A percentile compares a stretch with the other conserved stretches of the same genome.
phyloP scores from a whole-genome alignment of 441 rosid genomes.

The Metrosideros polymorpha region DNA sequence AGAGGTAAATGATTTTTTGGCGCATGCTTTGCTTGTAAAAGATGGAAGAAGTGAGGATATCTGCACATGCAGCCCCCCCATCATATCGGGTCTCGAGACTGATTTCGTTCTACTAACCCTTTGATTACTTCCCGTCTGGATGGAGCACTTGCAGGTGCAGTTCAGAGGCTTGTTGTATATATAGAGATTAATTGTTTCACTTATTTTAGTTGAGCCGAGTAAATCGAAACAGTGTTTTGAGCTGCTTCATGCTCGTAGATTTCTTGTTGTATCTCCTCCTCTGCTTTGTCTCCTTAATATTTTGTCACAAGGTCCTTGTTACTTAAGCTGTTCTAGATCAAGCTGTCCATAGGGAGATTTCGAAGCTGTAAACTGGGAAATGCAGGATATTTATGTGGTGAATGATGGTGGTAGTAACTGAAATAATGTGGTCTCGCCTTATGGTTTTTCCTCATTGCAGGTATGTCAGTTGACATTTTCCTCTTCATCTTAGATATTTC shows the following conservation, averaged over 20 bases:
- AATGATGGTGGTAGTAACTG: background rate
- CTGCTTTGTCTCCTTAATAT: background rate
- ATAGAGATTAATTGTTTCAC: conserved; percentile 36
- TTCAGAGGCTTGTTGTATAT: conserved; percentile 50
- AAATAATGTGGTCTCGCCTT: background rate
- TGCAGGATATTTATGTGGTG: background rate
- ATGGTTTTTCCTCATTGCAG: background rate
- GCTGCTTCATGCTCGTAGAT: conserved; percentile 28
- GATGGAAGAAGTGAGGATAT: background rate
- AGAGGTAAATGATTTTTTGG: background rate
- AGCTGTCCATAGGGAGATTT: background rate
- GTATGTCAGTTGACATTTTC: background rate
- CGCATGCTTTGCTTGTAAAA: conserved; percentile 2
- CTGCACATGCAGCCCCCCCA: conserved; percentile 7
- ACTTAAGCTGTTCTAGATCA: background rate
- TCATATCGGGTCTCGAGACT: conserved; percentile 6
- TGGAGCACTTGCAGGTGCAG: conserved; percentile 16
- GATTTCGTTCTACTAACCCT: conserved; percentile 24
- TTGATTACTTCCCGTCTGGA: conserved; percentile 19
- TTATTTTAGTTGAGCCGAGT: conserved; percentile 32
- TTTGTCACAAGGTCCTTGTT: background rate
- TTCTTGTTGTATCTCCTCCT: conserved; percentile 7
- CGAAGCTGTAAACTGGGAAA: background rate
- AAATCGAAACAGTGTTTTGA: conserved; percentile 27
- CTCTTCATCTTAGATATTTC: background rate